Conservation (phyloP, 176 grass and related monocot genomes). For the Puccinellia tenuiflora region DNA sequence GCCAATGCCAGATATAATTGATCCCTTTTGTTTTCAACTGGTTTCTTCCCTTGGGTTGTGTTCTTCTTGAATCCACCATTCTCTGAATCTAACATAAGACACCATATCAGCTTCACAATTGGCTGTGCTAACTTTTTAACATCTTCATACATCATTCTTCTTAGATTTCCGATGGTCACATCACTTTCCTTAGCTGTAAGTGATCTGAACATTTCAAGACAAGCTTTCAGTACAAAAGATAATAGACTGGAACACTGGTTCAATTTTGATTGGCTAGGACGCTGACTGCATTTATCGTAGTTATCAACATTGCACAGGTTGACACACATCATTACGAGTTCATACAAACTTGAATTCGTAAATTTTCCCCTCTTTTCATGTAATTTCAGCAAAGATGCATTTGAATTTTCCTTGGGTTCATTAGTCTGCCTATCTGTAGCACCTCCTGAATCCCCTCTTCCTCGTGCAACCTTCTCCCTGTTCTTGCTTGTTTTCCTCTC, state of each 20-base stretch:
- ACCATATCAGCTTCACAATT: constrained; percentile 64
- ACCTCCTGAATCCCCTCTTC: constrained; percentile 41
- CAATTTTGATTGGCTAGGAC: constrained; percentile 45
- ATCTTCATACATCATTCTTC: constrained; percentile 32
- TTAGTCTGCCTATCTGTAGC: constrained; percentile 37
- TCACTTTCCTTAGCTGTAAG: constrained; percentile 26
- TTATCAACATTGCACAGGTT: constrained; percentile 35
- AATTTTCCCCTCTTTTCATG: constrained; percentile 52
- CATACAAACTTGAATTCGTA: constrained; percentile 49
- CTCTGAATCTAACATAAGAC: constrained; percentile 43
- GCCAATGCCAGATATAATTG: constrained; percentile 57
- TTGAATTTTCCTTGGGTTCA: constrained; percentile 39
- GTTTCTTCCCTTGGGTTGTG: constrained; percentile 49
- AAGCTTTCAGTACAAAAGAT: constrained; percentile 68
- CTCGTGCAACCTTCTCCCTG: constrained; percentile 36
- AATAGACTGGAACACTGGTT: constrained; percentile 36
- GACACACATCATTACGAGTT: constrained; percentile 48
- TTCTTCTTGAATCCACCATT: constrained; percentile 46
- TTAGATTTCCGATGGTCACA: constrained; percentile 22
- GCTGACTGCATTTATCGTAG: constrained; percentile 34
- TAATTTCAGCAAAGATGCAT: constrained; percentile 40
- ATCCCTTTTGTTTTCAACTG: constrained; percentile 48
- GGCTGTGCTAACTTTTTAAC: constrained; percentile 46
- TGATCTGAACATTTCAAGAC: constrained; percentile 56
- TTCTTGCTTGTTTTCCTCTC: constrained; percentile 51